These are phyloP conservation scores for Colletotrichum neosansevieriae DNA, from an alignment of 2,329 filamentous ascomycete species.

Conservation along the genomic window DNA sequence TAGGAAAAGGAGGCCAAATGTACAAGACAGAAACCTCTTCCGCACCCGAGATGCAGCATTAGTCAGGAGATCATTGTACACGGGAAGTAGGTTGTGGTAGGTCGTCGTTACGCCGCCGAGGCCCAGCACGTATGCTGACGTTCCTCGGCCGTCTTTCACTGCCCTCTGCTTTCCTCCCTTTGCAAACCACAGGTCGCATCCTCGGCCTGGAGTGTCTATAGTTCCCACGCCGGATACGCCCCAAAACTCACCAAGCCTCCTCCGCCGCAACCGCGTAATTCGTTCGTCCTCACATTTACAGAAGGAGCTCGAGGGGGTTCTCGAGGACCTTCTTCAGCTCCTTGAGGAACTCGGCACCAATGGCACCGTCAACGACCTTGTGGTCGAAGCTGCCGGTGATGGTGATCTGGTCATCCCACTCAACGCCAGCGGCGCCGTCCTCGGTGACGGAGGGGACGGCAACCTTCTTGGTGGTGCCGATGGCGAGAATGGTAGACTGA, in stretches of 20 bases:
- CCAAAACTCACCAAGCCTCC: conserved; percentile 34
- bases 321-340: conserved; percentile 98
- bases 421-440: conserved; percentile 79
- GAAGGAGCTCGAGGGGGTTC: conserved; percentile 94
- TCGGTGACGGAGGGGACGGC: conserved; percentile 79
- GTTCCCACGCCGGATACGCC: conserved; percentile 34
- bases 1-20: conserved; percentile 45
- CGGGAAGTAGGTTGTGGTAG: conserved; percentile 49
- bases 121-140: conserved; percentile 24
- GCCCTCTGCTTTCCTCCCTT: conserved; percentile 34
- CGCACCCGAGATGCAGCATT: conserved; percentile 52
- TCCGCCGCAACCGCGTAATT: conserved; percentile 9
- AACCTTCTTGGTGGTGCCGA: conserved; percentile 96
- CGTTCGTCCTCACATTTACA: conserved; percentile 65
- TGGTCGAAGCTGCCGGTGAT: conserved; percentile 98
- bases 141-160: conserved; percentile 34
- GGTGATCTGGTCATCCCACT: conserved; percentile 97
- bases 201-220: conserved; percentile 34
- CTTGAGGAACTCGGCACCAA: conserved; percentile 95
- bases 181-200: conserved; percentile 31
- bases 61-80: conserved; percentile 59
- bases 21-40: conserved; percentile 47
- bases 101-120: conserved; percentile 39
- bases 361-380: conserved; percentile 97
- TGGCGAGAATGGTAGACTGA: conserved; percentile 93